Conservation (phyloP, 2,329 filamentous ascomycete genomes). For the Penicillium sp. region DNA sequence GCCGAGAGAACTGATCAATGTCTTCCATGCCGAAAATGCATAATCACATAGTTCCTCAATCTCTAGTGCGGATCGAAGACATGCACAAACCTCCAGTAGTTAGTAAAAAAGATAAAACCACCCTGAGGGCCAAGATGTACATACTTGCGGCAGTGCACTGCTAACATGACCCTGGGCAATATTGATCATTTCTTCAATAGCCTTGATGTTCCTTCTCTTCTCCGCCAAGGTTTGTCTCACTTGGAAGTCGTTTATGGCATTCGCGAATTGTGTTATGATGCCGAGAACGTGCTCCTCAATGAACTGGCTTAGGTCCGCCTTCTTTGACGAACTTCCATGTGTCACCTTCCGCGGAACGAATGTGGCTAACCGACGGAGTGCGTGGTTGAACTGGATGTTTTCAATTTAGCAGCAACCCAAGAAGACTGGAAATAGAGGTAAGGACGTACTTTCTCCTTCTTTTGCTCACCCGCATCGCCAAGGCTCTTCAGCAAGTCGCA, state of each 20-base stretch:
- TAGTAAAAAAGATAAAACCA: background rate
- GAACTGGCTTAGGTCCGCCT: conserved; percentile 63
- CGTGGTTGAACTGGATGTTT: conserved; percentile 45
- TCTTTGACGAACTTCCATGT: conserved; percentile 46
- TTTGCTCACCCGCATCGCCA: conserved; percentile 60
- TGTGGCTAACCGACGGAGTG: conserved; percentile 49
- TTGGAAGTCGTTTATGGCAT: conserved; percentile 67
- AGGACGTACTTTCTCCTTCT: conserved; percentile 41
- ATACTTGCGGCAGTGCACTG: conserved; percentile 71
- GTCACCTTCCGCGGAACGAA: conserved; percentile 51
- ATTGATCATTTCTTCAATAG: conserved; percentile 82
- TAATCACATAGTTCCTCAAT: conserved; percentile 69
- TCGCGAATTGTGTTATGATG: conserved; percentile 77
- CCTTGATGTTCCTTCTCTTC: conserved; percentile 71
- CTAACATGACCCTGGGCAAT: conserved; percentile 69
- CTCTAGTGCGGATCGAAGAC: conserved; percentile 76
- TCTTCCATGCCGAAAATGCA: conserved; percentile 79
- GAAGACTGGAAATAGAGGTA: conserved; percentile 45
- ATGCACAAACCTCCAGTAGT: conserved; percentile 59
- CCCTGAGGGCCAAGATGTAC: background rate
- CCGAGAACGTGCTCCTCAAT: conserved; percentile 80
- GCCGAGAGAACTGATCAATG: conserved; percentile 69
- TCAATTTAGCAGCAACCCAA: background rate
- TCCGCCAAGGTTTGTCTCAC: conserved; percentile 59
- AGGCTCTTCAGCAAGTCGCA: conserved; percentile 78